Conservation (phyloP, 73 alveolate species). For the Paramecium caudatum region DNA sequence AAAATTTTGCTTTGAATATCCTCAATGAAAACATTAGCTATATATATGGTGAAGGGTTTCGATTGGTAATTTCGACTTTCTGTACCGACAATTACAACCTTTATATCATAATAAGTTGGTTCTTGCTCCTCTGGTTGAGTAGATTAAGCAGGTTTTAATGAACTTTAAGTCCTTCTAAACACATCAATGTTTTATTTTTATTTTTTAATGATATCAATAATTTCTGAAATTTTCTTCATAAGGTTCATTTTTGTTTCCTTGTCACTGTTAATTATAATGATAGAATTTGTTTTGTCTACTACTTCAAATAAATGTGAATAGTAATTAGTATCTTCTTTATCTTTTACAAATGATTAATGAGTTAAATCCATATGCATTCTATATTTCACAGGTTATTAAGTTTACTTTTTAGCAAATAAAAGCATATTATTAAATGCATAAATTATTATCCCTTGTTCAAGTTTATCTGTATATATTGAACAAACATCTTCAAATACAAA, state of each 20-base stretch:
- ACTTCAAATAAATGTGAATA: slow-evolving; percentile 18
- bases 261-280: neutral
- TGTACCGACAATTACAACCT: slow-evolving; percentile 2
- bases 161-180: neutral
- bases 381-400: neutral
- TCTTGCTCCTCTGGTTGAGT: neutral
- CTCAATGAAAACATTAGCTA: neutral
- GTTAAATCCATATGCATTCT: neutral
- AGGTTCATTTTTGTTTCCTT: neutral
- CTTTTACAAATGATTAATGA: neutral
- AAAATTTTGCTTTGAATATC: neutral
- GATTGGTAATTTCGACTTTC: neutral
- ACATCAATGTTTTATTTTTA: neutral
- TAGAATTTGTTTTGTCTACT: neutral
- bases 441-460: neutral
- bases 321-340: slow-evolving; percentile 42
- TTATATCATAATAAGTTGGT: neutral
- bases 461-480: neutral
- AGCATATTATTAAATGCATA: slow-evolving; percentile 55
- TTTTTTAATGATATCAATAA: neutral
- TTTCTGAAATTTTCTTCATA: neutral
- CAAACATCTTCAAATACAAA: slow-evolving; percentile 40
- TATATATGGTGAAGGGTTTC: slow-evolving; percentile 11
- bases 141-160: neutral
- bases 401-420: neutral